Percentiles rank a stretch among this genome's conserved stretches.
Evolutionary conservation across 805 yeast species (phyloP).

Genomic region (Starmerella tilneyi): DNA sequence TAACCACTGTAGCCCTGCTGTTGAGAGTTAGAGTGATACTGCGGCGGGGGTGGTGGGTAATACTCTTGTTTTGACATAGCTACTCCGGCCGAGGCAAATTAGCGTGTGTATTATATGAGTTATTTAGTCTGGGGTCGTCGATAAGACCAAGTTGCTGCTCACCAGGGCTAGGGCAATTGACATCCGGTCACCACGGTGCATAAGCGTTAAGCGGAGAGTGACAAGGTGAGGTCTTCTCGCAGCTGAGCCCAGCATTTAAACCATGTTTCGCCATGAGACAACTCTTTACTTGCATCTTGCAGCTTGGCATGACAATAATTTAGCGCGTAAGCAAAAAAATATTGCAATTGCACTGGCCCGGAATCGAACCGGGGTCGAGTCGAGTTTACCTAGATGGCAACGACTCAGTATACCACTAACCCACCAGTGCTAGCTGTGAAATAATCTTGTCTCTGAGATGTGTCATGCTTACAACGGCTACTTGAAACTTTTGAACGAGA

Average conservation of each 20-base stretch:
- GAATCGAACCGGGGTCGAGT: constrained; percentile 11
- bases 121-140: background rate
- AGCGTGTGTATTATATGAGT: no score
- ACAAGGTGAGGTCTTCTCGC: no score
- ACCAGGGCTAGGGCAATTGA: background rate
- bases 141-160: background rate
- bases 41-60: constrained; percentile 11
- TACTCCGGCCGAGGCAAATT: background rate
- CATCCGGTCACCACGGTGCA: no score
- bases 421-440: constrained; percentile 4
- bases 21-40: constrained; percentile 3
- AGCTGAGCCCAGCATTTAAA: no score
- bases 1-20: constrained; percentile 8
- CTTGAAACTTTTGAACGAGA: no score
- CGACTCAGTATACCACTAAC: constrained; percentile 11
- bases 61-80: constrained; percentile 12
- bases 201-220: no score
- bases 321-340: no score
- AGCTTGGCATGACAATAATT: no score
- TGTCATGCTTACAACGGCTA: no score
- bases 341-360: constrained; percentile 8
- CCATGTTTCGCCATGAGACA: no score
- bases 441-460: no score
- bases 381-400: constrained; percentile 2
- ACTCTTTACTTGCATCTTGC: no score